Conservation (phyloP, 2,329 filamentous ascomycete species). For the Gaeumannomyces tritici region DNA sequence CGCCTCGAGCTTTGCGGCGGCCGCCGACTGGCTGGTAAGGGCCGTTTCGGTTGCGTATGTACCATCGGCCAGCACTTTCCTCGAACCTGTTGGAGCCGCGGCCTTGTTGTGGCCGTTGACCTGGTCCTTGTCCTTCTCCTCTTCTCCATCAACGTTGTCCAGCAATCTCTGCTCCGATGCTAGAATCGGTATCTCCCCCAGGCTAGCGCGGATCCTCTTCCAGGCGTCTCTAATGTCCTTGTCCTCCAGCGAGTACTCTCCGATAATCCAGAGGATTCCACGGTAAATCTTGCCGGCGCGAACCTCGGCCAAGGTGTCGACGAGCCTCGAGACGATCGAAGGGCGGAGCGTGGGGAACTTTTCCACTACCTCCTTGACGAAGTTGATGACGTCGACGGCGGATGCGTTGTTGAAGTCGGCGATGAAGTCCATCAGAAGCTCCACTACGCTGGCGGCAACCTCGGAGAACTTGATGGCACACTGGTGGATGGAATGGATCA, state of each 20-base stretch:
- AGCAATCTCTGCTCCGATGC: conserved; percentile 88
- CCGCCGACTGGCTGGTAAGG: conserved; percentile 83
- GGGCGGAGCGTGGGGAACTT: conserved; percentile 87
- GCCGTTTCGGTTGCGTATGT: conserved; percentile 97
- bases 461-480: conserved; percentile 99
- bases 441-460: conserved; percentile 92
- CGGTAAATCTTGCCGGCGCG: conserved; percentile 95
- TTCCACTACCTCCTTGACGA: conserved; percentile 98
- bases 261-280: conserved; percentile 93
- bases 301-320: conserved; percentile 85
- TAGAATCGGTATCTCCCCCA: conserved; percentile 95
- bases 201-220: conserved; percentile 87
- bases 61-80: conserved; percentile 89
- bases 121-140: conserved; percentile 53
- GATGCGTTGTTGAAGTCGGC: conserved; percentile 96
- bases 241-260: conserved; percentile 91
- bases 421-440: conserved; percentile 97
- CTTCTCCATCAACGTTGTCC: conserved; percentile 69
- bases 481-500: conserved; percentile 96
- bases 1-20: conserved; percentile 84
- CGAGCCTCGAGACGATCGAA: conserved; percentile 79
- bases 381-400: conserved; percentile 94
- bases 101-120: conserved; percentile 73
- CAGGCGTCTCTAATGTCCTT: conserved; percentile 92
- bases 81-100: conserved; percentile 69